These are phyloP conservation scores for Nemophila menziesii DNA, from an alignment of 257 asterid species.

Conservation along the genomic window DNA sequence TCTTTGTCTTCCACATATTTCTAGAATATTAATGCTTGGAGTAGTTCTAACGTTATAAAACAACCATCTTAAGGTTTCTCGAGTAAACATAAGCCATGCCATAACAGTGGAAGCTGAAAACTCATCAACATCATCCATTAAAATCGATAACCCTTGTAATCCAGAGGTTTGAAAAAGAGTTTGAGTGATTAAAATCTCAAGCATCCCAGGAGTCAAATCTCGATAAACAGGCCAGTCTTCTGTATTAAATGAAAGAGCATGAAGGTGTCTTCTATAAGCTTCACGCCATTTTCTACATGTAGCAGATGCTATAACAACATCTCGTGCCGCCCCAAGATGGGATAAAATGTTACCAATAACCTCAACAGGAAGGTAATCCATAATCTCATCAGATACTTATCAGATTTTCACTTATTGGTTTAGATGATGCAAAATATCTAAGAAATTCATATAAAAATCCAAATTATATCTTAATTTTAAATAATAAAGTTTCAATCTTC, in stretches of 20 bases:
- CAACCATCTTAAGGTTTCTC: constrained; percentile 64
- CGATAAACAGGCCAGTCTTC: constrained; percentile 76
- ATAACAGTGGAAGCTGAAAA: constrained; percentile 73
- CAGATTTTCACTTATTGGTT: neutral
- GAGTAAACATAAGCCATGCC: constrained; percentile 88
- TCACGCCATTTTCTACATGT: constrained; percentile 78
- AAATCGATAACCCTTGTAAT: constrained; percentile 51
- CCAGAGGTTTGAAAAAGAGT: constrained; percentile 69
- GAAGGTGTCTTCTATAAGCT: constrained; percentile 79
- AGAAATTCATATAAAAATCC: too few species aligned
- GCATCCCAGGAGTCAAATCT: constrained; percentile 45
- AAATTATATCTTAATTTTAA: too few species aligned
- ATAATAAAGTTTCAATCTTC: too few species aligned
- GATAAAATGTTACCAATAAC: constrained; percentile 81
- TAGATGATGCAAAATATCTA: neutral
- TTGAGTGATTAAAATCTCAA: constrained; percentile 71
- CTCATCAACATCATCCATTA: constrained; percentile 80
- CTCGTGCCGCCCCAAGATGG: constrained; percentile 70
- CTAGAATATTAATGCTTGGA: constrained; percentile 72
- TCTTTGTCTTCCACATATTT: constrained; percentile 78
- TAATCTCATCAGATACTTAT: constrained; percentile 6
- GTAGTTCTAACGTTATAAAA: constrained; percentile 67
- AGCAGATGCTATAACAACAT: constrained; percentile 73
- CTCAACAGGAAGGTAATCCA: constrained; percentile 89
- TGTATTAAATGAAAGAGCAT: constrained; percentile 54